phyloP scores from a whole-genome alignment of 352 stramenopile genomes.

The Globisporangium emineosum region DNA sequence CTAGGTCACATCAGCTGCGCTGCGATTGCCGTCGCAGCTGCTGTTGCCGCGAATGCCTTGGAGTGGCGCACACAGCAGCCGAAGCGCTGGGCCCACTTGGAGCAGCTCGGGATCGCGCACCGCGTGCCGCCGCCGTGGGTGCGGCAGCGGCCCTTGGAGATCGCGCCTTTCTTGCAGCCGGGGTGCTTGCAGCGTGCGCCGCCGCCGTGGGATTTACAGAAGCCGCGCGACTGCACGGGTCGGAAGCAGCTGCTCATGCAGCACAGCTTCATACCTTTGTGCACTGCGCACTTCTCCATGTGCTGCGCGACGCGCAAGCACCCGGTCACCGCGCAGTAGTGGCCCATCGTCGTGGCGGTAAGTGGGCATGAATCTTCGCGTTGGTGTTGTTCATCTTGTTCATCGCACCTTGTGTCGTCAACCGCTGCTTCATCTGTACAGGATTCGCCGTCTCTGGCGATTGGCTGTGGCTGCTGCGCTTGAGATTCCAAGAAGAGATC shows the following conservation, averaged over 20 bases:
- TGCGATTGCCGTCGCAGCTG: neutral
- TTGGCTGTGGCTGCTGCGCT: neutral
- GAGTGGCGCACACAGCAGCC: slow-evolving; percentile 44
- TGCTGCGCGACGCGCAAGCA: slow-evolving; percentile 25
- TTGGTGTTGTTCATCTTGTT: neutral
- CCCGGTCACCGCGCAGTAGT: slow-evolving; percentile 28
- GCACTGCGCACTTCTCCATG: slow-evolving; percentile 34
- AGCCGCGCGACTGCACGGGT: slow-evolving; percentile 45
- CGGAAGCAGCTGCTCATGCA: slow-evolving; percentile 32
- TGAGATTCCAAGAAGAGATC: slow-evolving; percentile 2
- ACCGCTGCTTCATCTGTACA: neutral
- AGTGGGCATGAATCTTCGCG: neutral
- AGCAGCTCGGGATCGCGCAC: slow-evolving; percentile 40
- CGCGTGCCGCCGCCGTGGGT: slow-evolving; percentile 49
- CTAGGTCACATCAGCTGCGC: neutral
- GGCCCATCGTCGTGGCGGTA: neutral
- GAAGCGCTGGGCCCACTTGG: slow-evolving; percentile 44
- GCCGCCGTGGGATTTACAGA: slow-evolving; percentile 61
- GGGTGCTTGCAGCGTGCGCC: slow-evolving; percentile 48
- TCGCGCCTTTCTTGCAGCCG: slow-evolving; percentile 46
- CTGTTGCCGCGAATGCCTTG: slow-evolving; percentile 16
- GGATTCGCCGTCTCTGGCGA: neutral
- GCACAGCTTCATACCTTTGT: slow-evolving; percentile 48
- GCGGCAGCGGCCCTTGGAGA: slow-evolving; percentile 49
- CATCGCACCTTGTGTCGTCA: neutral